These are phyloP conservation scores for Lolium rigidum DNA, from an alignment of 176 grass and related monocot genomes.

Conservation along the genomic window DNA sequence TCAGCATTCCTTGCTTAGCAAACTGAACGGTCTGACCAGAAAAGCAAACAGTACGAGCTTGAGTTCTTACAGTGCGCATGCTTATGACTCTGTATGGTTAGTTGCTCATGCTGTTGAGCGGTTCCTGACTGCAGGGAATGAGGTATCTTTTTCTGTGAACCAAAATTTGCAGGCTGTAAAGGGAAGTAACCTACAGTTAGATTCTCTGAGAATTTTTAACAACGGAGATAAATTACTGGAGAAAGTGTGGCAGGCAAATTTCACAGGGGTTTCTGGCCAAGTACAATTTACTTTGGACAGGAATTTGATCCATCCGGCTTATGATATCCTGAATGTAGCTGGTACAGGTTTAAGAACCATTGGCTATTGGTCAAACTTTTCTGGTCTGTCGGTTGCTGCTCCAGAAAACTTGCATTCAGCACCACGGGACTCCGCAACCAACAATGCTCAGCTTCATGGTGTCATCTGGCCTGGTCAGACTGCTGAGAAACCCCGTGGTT, in stretches of 20 bases:
- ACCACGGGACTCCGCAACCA: slow-evolving; percentile 41
- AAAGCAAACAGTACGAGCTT: slow-evolving; percentile 40
- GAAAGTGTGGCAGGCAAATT: slow-evolving; percentile 65
- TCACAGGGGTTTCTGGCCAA: slow-evolving; percentile 73
- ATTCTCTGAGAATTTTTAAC: slow-evolving; percentile 60
- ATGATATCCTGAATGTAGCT: slow-evolving; percentile 79
- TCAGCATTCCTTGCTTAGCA: slow-evolving; percentile 52
- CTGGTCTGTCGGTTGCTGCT: slow-evolving; percentile 63
- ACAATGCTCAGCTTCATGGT: slow-evolving; percentile 51
- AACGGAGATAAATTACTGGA: slow-evolving; percentile 70
- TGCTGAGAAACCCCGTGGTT: slow-evolving; percentile 67
- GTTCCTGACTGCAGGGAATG: slow-evolving; percentile 70
- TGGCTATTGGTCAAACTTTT: slow-evolving; percentile 84
- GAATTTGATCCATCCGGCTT: slow-evolving; percentile 69
- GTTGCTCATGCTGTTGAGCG: slow-evolving; percentile 80
- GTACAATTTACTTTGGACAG: slow-evolving; percentile 66
- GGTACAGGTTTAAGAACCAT: slow-evolving; percentile 74
- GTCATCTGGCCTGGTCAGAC: slow-evolving; percentile 91
- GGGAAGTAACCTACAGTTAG: slow-evolving; percentile 63
- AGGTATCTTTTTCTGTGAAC: slow-evolving; percentile 70
- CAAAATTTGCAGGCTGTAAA: slow-evolving; percentile 51
- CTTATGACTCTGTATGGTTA: slow-evolving; percentile 90
- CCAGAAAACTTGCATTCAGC: slow-evolving; percentile 56
- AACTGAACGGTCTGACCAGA: slow-evolving; percentile 55
- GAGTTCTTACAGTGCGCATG: slow-evolving; percentile 68